phyloP scores from a whole-genome alignment of 139 green algal genomes.

The Penium margaritaceum region DNA sequence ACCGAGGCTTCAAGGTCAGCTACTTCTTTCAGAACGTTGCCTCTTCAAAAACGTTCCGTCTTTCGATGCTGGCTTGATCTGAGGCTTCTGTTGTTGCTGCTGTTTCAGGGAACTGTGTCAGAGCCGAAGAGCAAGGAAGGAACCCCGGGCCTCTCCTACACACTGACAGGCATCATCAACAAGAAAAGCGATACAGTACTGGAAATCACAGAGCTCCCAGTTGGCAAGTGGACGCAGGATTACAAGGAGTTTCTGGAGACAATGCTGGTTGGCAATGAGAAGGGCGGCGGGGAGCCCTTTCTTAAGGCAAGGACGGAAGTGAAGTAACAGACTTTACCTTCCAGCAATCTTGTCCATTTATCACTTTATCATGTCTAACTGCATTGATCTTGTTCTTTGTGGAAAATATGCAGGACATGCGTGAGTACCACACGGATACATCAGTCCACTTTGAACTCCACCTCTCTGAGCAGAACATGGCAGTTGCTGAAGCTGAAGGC shows the following conservation, averaged over 20 bases:
- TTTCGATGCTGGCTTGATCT: too few species aligned
- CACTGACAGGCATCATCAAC: slow-evolving; percentile 60
- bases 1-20: slow-evolving; percentile 57
- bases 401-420: slow-evolving; percentile 78
- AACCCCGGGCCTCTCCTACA: slow-evolving; percentile 61
- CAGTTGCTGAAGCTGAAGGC: slow-evolving; percentile 52
- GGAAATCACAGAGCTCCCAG: slow-evolving; percentile 88
- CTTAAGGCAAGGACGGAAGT: too few species aligned
- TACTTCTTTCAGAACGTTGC: too few species aligned
- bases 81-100: background rate
- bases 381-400: too few species aligned
- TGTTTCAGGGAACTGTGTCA: background rate
- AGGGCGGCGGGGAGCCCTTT: slow-evolving; percentile 53
- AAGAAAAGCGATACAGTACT: slow-evolving; percentile 65
- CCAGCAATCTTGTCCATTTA: too few species aligned
- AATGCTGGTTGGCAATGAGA: slow-evolving; percentile 60
- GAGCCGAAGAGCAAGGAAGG: slow-evolving; percentile 16
- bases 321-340: too few species aligned
- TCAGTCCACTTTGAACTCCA: slow-evolving; percentile 82
- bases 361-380: too few species aligned
- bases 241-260: slow-evolving; percentile 98
- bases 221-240: slow-evolving; percentile 94
- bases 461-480: slow-evolving; percentile 64
- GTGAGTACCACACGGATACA: slow-evolving; percentile 82
- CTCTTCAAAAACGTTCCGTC: too few species aligned